Evolutionary conservation across 1,139 yeast species (phyloP).

Genomic region (Entelexis sorbosivorans): DNA sequence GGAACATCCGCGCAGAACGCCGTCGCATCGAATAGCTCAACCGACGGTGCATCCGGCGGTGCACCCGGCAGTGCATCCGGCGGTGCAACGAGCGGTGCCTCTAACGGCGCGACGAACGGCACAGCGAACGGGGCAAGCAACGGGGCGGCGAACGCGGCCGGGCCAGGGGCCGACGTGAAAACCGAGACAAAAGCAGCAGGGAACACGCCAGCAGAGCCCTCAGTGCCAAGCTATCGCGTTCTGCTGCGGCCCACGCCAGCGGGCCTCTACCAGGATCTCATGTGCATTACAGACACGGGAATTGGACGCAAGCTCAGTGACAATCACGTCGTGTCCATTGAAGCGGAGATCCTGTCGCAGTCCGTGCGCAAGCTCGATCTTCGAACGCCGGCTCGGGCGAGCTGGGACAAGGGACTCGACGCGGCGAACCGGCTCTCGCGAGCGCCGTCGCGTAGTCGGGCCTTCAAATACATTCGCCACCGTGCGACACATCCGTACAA

Average conservation of each 20-base stretch:
- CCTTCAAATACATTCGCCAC: constrained; percentile 19
- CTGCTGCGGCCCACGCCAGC: constrained; percentile 69
- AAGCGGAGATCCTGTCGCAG: constrained; percentile 67
- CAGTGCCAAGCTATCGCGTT: constrained; percentile 65
- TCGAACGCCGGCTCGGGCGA: constrained; percentile 41
- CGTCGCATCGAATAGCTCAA: too few relatives aligned
- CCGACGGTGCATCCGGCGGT: too few relatives aligned
- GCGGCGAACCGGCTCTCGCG: not conserved
- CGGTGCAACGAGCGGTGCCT: too few relatives aligned
- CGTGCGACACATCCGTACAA: constrained; percentile 26
- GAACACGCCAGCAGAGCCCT: constrained; percentile 28
- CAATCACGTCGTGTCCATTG: constrained; percentile 63
- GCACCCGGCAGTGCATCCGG: too few relatives aligned
- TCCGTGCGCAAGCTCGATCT: constrained; percentile 69
- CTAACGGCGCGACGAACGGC: too few relatives aligned
- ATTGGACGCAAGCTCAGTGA: constrained; percentile 54
- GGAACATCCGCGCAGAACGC: too few relatives aligned
- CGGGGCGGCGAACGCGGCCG: not conserved
- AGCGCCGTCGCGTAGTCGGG: not conserved
- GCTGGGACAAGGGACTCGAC: constrained; percentile 14
- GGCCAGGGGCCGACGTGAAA: not conserved
- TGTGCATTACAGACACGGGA: constrained; percentile 73
- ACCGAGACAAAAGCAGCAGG: too few relatives aligned
- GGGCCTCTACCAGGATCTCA: constrained; percentile 72
- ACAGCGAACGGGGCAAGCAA: too few relatives aligned